A percentile compares a stretch with the other conserved stretches of the same genome.
phyloP scores from a whole-genome alignment of 306 rosid species.

The Pterocarpus macrocarpus region DNA sequence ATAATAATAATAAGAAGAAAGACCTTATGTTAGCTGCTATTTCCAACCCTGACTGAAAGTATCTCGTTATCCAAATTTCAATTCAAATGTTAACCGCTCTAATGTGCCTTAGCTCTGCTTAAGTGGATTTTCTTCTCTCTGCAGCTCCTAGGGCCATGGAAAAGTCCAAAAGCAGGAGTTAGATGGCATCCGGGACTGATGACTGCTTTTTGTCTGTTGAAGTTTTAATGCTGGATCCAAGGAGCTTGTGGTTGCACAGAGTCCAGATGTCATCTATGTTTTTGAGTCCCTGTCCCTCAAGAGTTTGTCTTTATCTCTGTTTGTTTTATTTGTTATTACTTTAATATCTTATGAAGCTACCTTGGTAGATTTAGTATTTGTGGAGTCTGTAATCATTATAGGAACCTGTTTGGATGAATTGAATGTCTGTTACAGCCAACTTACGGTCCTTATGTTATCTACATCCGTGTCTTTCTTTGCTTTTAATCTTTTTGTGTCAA shows the following conservation, averaged over 20 bases:
- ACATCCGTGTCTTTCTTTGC: neutral
- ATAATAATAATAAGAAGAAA: neutral
- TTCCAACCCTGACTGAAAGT: conserved; percentile 3
- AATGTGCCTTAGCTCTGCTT: conserved; percentile 16
- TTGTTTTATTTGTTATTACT: conserved; percentile 53
- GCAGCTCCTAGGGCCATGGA: conserved; percentile 97
- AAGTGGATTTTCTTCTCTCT: conserved; percentile 28
- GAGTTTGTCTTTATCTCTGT: conserved; percentile 43
- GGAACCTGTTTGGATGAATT: conserved; percentile 53
- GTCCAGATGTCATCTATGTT: conserved; percentile 53
- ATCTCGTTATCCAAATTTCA: neutral
- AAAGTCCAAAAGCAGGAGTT: conserved; percentile 75
- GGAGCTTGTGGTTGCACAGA: conserved; percentile 38
- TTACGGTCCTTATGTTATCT: conserved; percentile 15
- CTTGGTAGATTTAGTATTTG: conserved; percentile 57
- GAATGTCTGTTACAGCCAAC: conserved; percentile 44
- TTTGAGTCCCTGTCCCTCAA: conserved; percentile 43
- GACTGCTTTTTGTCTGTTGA: conserved; percentile 51
- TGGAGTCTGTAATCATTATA: conserved; percentile 66
- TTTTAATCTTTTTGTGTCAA: neutral
- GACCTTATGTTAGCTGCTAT: neutral
- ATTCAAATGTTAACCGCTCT: neutral
- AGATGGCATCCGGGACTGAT: conserved; percentile 46
- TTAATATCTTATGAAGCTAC: conserved; percentile 54
- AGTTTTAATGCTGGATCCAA: conserved; percentile 42